A percentile compares a stretch with the other conserved stretches of the same genome.
Conservation (phyloP, 169 alveolate genomes). For the Sarcocystis neurona region DNA sequence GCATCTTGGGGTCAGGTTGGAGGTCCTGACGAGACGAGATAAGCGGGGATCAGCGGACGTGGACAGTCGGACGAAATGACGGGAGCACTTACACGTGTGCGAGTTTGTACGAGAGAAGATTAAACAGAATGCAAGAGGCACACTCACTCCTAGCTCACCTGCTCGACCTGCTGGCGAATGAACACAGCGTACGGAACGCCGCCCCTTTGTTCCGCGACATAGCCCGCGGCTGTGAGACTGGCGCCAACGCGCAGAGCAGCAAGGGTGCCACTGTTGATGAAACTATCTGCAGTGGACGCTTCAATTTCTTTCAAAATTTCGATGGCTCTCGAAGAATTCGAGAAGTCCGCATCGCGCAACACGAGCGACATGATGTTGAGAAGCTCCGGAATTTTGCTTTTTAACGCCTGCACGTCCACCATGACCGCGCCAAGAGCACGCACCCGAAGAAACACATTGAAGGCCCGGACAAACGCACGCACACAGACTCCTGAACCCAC, state of each 20-base stretch:
- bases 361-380: neutral
- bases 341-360: neutral
- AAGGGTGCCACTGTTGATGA: neutral
- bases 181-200: constrained; percentile 31
- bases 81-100: too few species aligned
- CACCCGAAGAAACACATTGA: neutral
- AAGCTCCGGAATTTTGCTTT: neutral
- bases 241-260: constrained; percentile 15
- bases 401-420: constrained; percentile 44
- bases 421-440: too few species aligned
- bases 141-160: too few species aligned
- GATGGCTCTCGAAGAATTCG: constrained; percentile 2
- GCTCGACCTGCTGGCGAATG: constrained; percentile 19
- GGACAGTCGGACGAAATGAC: too few species aligned
- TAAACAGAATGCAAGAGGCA: too few species aligned
- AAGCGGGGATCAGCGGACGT: too few species aligned
- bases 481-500: too few species aligned
- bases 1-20: too few species aligned
- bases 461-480: too few species aligned
- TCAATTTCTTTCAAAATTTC: constrained; percentile 35
- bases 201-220: neutral
- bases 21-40: too few species aligned
- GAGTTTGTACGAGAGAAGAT: too few species aligned
- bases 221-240: constrained; percentile 38
- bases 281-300: neutral